These are phyloP conservation scores for Endocarpon pusillum DNA, from an alignment of 495 filamentous ascomycete genomes.

Conservation along the genomic window DNA sequence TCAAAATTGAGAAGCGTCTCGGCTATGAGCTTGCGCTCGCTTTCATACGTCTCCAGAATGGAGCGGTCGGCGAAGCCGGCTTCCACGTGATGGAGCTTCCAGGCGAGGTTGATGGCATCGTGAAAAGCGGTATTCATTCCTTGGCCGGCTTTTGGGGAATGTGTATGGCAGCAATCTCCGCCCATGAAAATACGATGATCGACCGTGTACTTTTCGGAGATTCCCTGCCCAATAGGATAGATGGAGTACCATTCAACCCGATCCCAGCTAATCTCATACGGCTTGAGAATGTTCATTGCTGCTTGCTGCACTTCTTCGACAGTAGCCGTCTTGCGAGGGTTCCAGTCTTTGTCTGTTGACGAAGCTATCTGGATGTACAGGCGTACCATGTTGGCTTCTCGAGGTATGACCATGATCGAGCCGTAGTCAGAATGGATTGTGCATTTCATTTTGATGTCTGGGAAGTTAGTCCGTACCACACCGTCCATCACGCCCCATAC, in stretches of 20 bases:
- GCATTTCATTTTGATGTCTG: slow-evolving; percentile 63
- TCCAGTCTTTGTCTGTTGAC: slow-evolving; percentile 40
- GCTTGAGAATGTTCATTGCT: slow-evolving; percentile 40
- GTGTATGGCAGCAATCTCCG: slow-evolving; percentile 45
- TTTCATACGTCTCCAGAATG: slow-evolving; percentile 49
- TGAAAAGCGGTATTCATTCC: slow-evolving; percentile 33
- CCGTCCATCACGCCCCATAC: slow-evolving; percentile 79
- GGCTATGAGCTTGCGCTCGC: slow-evolving; percentile 50
- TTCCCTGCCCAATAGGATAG: slow-evolving; percentile 41
- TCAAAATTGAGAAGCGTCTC: slow-evolving; percentile 63
- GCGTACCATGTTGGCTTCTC: slow-evolving; percentile 50
- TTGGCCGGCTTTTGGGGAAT: slow-evolving; percentile 45
- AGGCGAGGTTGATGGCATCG: slow-evolving; percentile 52
- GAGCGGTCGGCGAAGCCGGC: slow-evolving; percentile 35
- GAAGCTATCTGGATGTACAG: slow-evolving; percentile 61
- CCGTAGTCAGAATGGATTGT: slow-evolving; percentile 35
- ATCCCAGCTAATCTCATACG: slow-evolving; percentile 34
- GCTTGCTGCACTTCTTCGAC: slow-evolving; percentile 40
- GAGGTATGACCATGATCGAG: slow-evolving; percentile 41
- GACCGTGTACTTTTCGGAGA: slow-evolving; percentile 37
- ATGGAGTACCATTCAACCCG: slow-evolving; percentile 41
- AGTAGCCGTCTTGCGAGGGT: slow-evolving; percentile 23
- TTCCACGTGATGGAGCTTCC: slow-evolving; percentile 57
- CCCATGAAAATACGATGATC: slow-evolving; percentile 36
- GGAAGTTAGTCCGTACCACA: slow-evolving; percentile 43